Evolutionary conservation across 495 filamentous ascomycete species (phyloP).

Genomic region (Geopyxis carbonaria): DNA sequence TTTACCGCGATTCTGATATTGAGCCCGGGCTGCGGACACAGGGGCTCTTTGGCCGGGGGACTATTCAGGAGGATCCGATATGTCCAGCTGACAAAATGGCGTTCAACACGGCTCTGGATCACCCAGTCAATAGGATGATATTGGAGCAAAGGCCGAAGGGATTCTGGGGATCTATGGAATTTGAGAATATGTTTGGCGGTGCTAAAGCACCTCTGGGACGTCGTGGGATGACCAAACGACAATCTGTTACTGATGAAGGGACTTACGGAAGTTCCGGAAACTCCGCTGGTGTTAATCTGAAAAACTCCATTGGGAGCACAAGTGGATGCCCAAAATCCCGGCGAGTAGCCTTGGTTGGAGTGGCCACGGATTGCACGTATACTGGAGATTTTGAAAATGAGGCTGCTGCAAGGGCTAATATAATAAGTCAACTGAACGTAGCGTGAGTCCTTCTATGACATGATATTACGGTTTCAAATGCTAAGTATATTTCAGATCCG

Average conservation of each 20-base stretch:
- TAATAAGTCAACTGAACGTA: constrained; percentile 70
- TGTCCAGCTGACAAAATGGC: constrained; percentile 22
- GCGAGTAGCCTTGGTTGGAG: constrained; percentile 77
- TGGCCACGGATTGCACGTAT: constrained; percentile 86
- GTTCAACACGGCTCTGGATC: constrained; percentile 25
- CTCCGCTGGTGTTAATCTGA: constrained; percentile 67
- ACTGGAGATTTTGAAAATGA: constrained; percentile 46
- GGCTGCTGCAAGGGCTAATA: constrained; percentile 41
- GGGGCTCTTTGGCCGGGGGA: constrained; percentile 5
- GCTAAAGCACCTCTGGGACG: no score
- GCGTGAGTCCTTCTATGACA: constrained; percentile 29
- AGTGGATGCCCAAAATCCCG: constrained; percentile 70
- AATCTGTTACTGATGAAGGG: constrained; percentile 14
- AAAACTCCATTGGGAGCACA: constrained; percentile 61
- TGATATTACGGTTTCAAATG: background rate
- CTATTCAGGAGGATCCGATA: constrained; percentile 12
- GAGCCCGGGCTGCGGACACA: constrained; percentile 16
- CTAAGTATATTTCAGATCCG: constrained; percentile 33
- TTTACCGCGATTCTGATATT: constrained; percentile 84
- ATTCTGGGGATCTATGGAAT: constrained; percentile 12
- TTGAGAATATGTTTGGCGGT: constrained; percentile 16
- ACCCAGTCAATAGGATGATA: constrained; percentile 18
- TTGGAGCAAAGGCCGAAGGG: constrained; percentile 14
- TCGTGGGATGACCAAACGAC: constrained; percentile 14
- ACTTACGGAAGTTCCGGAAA: constrained; percentile 40